phyloP scores from a whole-genome alignment of 345 rosid genomes.

The Hibiscus syriacus region DNA sequence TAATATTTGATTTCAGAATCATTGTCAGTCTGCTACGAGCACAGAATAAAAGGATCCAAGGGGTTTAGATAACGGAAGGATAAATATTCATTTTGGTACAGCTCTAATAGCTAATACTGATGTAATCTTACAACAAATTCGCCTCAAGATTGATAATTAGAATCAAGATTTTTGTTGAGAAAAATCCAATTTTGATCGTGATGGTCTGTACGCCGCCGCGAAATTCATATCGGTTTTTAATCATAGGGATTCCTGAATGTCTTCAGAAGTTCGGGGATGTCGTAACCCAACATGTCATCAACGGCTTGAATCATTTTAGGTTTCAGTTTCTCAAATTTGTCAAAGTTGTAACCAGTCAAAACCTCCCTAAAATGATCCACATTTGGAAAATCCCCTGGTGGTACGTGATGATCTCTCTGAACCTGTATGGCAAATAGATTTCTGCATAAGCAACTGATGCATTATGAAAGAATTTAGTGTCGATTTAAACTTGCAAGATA shows the following conservation, averaged over 20 bases:
- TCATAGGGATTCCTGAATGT: slow-evolving; percentile 78
- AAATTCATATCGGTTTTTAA: slow-evolving; percentile 11
- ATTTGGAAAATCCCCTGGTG: slow-evolving; percentile 85
- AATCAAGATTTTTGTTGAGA: background rate
- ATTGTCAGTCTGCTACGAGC: background rate
- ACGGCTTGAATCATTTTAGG: slow-evolving; percentile 85
- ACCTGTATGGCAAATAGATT: slow-evolving; percentile 35
- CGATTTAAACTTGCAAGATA: background rate
- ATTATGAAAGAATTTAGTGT: background rate
- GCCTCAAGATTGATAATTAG: background rate
- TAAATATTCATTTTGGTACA: background rate
- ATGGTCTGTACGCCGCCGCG: background rate
- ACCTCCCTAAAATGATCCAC: slow-evolving; percentile 71
- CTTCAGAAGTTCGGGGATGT: slow-evolving; percentile 80
- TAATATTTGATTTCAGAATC: background rate
- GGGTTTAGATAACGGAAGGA: background rate
- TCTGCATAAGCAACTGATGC: background rate
- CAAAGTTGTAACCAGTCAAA: slow-evolving; percentile 68
- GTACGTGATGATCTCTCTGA: slow-evolving; percentile 78
- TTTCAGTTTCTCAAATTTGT: slow-evolving; percentile 82
- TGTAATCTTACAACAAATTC: background rate
- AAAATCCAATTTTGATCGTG: background rate
- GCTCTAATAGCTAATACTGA: background rate
- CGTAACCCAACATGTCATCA: slow-evolving; percentile 90
- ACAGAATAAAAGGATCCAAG: background rate